phyloP scores from a whole-genome alignment of 208 protist genomes.

The Balamuthia mandrillaris region DNA sequence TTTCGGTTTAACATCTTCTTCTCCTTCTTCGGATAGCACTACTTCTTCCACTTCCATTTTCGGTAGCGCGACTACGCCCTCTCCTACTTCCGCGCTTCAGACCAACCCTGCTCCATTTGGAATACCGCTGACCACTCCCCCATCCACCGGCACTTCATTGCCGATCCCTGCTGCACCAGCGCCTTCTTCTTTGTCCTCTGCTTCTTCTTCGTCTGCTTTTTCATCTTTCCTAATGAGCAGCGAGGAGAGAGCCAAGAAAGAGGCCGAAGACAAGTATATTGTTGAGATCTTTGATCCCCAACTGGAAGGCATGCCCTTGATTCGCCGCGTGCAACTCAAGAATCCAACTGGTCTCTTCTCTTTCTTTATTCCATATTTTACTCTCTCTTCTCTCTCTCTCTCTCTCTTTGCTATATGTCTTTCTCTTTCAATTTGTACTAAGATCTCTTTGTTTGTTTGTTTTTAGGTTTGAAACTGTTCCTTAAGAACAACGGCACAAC shows the following conservation, averaged over 20 bases:
- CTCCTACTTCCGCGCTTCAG: too few relatives aligned
- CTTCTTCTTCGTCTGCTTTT: not conserved
- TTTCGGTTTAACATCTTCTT: not conserved
- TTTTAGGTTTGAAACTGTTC: too few relatives aligned
- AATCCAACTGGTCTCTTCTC: not conserved
- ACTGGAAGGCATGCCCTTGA: not conserved
- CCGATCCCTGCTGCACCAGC: not conserved
- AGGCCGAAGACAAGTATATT: constrained; percentile 30
- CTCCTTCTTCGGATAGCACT: not conserved
- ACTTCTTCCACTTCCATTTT: not conserved
- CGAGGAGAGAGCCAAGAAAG: not conserved
- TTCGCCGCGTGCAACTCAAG: not conserved
- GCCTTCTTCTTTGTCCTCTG: not conserved
- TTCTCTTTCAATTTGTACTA: not conserved
- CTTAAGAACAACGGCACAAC: too few relatives aligned
- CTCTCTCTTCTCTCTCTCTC: not conserved
- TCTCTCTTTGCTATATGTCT: not conserved
- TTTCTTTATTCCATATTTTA: not conserved
- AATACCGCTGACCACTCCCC: too few relatives aligned
- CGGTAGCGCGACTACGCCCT: not conserved
- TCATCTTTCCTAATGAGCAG: not conserved
- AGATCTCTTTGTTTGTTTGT: not conserved
- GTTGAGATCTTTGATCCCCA: constrained; percentile 29
- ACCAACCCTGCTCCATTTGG: too few relatives aligned
- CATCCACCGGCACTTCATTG: too few relatives aligned